Base-by-base conservation (phyloP, 1,139 yeast genomes). In the Kodamaea arcana region DNA sequence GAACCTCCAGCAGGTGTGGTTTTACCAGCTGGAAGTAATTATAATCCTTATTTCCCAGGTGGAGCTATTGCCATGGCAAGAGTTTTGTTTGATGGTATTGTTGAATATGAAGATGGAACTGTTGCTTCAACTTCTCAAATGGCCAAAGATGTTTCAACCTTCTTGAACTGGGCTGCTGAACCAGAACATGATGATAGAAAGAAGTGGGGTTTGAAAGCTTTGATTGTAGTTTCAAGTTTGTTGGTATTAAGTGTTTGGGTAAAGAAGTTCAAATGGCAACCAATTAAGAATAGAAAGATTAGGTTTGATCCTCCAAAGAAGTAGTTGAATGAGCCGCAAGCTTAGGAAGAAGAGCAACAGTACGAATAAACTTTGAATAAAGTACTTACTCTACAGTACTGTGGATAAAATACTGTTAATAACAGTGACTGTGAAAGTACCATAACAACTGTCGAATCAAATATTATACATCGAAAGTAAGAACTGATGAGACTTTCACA, bases 21-120 rank as follows among this genome's bases (percentile, higher is more conserved):
- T 35, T 75, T 92, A 57, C 94, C 97, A 42, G 84, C 86, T 44
- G 98, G 97, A 46, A 67, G 95, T 46, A 92, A 90, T 80, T 94
- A 92, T 73, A 94, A 94, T 78, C 98, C 98, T 60, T 92, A 92
- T 77, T 92, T 92, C 95, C 97, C 99, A 59, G 97, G 97, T 71
- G 97, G 98, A 50, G 76, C 97, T 33, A 90, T 92, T 74, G 97
- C 97, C 57, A 92, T 92, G 98, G 97, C 87, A 61, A 85, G 98
- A 73, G 97, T 90, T 43, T 76, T 92, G 66, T 92, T 88, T 54
- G 98, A 92, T 60, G 98, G 87, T 50, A 75, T 92, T 60, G 97
- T 92, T 48, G 99, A 92, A 74, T 92, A 82, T 68, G 98, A 92
- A 62, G 98, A 92, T 63, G 98, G 98, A 58, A 94, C 98, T 45